These are phyloP conservation scores for Myriosclerotinia curreyana DNA, from an alignment of 2,329 filamentous ascomycete species.

Conservation along the genomic window DNA sequence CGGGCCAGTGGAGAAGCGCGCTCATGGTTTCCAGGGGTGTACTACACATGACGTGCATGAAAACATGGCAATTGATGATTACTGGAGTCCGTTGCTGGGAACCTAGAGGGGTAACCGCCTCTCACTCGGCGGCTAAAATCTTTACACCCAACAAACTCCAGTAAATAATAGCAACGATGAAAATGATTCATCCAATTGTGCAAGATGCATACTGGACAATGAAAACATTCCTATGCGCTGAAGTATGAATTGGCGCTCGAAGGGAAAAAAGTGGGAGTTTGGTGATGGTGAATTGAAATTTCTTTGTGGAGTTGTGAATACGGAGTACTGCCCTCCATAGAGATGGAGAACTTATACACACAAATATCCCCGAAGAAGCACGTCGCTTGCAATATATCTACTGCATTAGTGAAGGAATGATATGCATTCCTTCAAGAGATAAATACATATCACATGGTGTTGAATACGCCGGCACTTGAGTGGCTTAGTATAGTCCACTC, in stretches of 20 bases:
- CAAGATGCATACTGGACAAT: constrained; percentile 7
- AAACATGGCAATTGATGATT: constrained; percentile 16
- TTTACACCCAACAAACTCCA: neutral
- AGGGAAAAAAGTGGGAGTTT: neutral
- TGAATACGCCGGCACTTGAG: constrained; percentile 5
- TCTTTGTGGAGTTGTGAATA: neutral
- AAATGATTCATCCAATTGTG: constrained; percentile 6
- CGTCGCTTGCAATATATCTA: neutral
- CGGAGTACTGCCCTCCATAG: constrained; percentile 10
- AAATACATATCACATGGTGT: neutral
- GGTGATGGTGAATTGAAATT: constrained; percentile 5
- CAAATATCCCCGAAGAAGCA: neutral
- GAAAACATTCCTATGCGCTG: constrained; percentile 8
- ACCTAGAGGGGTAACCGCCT: constrained; percentile 16
- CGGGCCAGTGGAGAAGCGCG: constrained; percentile 19
- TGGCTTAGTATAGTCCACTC: neutral
- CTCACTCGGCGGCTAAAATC: constrained; percentile 13
- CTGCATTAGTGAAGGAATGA: neutral
- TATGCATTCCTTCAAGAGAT: neutral
- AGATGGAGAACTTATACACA: neutral
- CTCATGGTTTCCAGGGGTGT: constrained; percentile 15
- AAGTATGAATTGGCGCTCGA: constrained; percentile 12
- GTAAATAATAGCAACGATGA: constrained; percentile 5
- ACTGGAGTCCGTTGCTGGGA: constrained; percentile 11
- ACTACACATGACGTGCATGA: constrained; percentile 23